phyloP scores from a whole-genome alignment of 345 rosid genomes.

The Nephelium lappaceum region DNA sequence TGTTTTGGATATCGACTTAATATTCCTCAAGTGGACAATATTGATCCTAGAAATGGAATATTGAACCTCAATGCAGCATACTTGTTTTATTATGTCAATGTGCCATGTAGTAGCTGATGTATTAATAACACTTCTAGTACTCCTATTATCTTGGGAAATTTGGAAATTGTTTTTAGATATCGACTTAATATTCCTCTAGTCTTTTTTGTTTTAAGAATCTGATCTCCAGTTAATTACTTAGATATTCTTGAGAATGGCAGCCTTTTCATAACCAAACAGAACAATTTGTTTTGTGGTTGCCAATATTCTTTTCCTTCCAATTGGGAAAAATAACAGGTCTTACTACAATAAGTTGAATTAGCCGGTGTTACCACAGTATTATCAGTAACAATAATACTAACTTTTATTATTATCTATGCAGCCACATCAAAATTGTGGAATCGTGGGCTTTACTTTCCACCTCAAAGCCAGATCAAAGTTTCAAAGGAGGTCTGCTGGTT shows the following conservation, averaged over 20 bases:
- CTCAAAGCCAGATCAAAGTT: slow-evolving; percentile 40
- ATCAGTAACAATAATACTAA: slow-evolving; percentile 5
- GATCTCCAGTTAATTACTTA: too few species aligned
- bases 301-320: background rate
- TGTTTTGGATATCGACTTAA: background rate
- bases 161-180: background rate
- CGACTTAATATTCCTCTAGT: background rate
- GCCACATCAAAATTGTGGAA: slow-evolving; percentile 79
- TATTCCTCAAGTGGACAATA: background rate
- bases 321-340: background rate
- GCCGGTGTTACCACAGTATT: background rate
- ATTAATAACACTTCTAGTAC: background rate
- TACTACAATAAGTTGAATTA: background rate
- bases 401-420: slow-evolving; percentile 35
- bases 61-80: background rate
- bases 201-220: too few species aligned
- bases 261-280: background rate
- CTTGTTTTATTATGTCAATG: background rate
- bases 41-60: background rate
- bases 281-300: background rate
- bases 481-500: slow-evolving; percentile 70
- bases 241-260: background rate
- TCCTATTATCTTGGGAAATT: background rate
- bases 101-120: background rate
- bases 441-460: slow-evolving; percentile 69